These are phyloP conservation scores for Hysterangium stoloniferum DNA, from an alignment of 768 basidiomycete genomes.

Conservation along the genomic window DNA sequence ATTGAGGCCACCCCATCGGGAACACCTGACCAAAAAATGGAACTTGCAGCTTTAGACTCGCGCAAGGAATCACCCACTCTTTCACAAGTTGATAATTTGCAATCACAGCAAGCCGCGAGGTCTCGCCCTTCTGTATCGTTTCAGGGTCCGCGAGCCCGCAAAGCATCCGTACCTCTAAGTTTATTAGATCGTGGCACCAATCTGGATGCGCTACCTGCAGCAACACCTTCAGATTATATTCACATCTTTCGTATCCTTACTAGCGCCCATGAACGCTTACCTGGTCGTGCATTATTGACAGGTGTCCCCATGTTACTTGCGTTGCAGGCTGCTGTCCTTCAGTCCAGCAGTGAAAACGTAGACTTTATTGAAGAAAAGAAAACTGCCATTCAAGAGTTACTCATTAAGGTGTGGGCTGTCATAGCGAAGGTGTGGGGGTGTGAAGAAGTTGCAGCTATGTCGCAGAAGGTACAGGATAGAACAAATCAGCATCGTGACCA, in stretches of 20 bases:
- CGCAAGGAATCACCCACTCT: constrained; percentile 17
- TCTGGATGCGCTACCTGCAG: constrained; percentile 31
- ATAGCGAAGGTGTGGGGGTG: constrained; percentile 70
- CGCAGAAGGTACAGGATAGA: constrained; percentile 45
- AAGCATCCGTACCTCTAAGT: constrained; percentile 13
- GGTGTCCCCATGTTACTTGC: constrained; percentile 86
- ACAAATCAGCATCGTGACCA: neutral
- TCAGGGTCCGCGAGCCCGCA: constrained; percentile 2
- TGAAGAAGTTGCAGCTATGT: constrained; percentile 41
- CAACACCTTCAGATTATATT: constrained; percentile 67
- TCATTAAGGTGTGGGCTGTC: constrained; percentile 56
- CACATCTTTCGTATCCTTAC: constrained; percentile 61
- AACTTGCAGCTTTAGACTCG: constrained; percentile 16
- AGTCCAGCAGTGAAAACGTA: constrained; percentile 30
- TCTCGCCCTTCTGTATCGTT: constrained; percentile 31
- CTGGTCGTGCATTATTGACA: constrained; percentile 63
- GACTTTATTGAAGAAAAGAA: constrained; percentile 29
- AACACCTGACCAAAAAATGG: constrained; percentile 17
- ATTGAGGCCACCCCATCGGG: constrained; percentile 25
- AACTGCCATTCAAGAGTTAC: constrained; percentile 50
- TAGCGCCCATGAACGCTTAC: constrained; percentile 63
- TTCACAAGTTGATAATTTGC: constrained; percentile 2
- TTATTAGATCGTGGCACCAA: constrained; percentile 12
- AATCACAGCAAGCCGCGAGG: constrained; percentile 15
- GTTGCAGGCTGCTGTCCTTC: constrained; percentile 42